Evolutionary conservation across 2,329 filamentous ascomycete genomes (phyloP).

Genomic region (Monilinia fructigena): DNA sequence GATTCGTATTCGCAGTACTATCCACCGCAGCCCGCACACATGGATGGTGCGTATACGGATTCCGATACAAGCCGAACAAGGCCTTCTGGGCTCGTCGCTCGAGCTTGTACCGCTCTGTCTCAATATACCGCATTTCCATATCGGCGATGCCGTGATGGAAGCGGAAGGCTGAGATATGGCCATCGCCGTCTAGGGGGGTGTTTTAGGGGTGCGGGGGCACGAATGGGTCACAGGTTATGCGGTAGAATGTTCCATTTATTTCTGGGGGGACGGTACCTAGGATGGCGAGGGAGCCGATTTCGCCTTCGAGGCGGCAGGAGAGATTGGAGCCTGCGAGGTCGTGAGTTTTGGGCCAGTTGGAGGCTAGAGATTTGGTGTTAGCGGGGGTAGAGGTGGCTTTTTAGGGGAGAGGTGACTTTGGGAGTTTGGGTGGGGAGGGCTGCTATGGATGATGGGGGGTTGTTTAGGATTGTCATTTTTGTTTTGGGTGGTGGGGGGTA

Average conservation of each 20-base stretch:
- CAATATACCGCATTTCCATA: slow-evolving; percentile 39
- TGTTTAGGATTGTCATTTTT: not conserved
- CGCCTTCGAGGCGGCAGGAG: slow-evolving; percentile 38
- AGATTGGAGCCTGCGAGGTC: slow-evolving; percentile 7
- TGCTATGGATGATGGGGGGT: not conserved
- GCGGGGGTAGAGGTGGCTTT: too few species aligned
- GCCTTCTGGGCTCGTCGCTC: slow-evolving; percentile 30
- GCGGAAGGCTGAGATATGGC: slow-evolving; percentile 38
- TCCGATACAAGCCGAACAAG: slow-evolving; percentile 35
- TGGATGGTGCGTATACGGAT: slow-evolving; percentile 13
- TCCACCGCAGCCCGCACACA: slow-evolving; percentile 3
- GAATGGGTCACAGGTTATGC: slow-evolving; percentile 46
- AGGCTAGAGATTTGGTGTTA: not conserved
- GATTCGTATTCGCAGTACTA: slow-evolving; percentile 51
- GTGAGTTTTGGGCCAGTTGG: not conserved
- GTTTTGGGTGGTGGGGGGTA: too few species aligned
- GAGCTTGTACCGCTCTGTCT: slow-evolving; percentile 35
- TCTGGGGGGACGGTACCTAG: slow-evolving; percentile 43
- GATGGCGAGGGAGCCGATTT: slow-evolving; percentile 42
- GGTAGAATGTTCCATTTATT: slow-evolving; percentile 46
- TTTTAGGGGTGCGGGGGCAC: slow-evolving; percentile 54
- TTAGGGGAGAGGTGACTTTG: not conserved
- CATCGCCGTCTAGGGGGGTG: slow-evolving; percentile 43
- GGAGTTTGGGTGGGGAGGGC: not conserved
- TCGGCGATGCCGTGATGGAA: slow-evolving; percentile 39